A percentile compares a stretch with the other conserved stretches of the same genome.
Conservation (phyloP, 345 rosid species). For the Aurinia saxatilis region DNA sequence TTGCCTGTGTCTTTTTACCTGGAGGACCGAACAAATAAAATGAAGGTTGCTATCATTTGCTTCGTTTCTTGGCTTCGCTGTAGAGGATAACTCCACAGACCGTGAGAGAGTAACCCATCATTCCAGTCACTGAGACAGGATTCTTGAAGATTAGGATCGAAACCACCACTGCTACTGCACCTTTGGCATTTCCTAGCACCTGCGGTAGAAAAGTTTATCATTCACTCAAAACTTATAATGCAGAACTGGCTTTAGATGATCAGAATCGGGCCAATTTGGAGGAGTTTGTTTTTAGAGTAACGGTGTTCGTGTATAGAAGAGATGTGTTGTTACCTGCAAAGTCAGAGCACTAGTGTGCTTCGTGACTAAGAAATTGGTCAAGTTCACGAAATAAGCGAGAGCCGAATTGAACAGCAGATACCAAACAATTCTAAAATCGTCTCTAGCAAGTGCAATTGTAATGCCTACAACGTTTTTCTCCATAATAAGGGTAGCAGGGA, state of each 20-base stretch:
- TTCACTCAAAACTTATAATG: neutral
- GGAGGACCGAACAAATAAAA: slow-evolving; percentile 16
- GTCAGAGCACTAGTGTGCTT: slow-evolving; percentile 54
- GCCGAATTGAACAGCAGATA: slow-evolving; percentile 49
- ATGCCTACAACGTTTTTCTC: slow-evolving; percentile 42
- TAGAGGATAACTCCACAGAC: slow-evolving; percentile 46
- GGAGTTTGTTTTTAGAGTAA: neutral
- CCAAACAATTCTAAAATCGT: slow-evolving; percentile 41
- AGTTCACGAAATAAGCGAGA: slow-evolving; percentile 44
- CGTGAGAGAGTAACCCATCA: slow-evolving; percentile 53
- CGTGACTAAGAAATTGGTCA: slow-evolving; percentile 56
- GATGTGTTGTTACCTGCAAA: slow-evolving; percentile 35
- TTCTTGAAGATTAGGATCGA: slow-evolving; percentile 51
- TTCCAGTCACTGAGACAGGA: slow-evolving; percentile 48
- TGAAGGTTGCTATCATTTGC: slow-evolving; percentile 22
- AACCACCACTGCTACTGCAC: slow-evolving; percentile 53
- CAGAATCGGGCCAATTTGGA: neutral
- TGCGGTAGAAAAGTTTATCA: slow-evolving; percentile 15
- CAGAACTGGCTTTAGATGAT: neutral
- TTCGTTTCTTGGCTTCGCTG: slow-evolving; percentile 48
- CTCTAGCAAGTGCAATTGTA: slow-evolving; percentile 39
- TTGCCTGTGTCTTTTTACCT: slow-evolving; percentile 16
- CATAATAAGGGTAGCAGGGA: slow-evolving; percentile 46
- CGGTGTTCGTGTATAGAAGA: neutral
- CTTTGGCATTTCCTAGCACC: slow-evolving; percentile 67